Conservation (phyloP, 2,329 filamentous ascomycete genomes). For the Penicillium decumbens region DNA sequence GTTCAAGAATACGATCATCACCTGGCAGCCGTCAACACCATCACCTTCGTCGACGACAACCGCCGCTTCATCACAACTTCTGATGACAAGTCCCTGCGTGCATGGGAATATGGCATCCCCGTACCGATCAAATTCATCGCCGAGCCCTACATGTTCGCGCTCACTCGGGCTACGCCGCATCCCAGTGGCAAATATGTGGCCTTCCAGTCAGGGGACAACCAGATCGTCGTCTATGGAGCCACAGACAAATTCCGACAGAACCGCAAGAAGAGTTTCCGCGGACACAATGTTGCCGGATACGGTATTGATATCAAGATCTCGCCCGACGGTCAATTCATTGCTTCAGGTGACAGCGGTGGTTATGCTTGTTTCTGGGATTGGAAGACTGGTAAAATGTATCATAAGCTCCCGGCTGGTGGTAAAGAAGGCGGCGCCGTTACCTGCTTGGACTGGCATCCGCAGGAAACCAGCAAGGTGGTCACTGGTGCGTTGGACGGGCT, state of each 20-base stretch:
- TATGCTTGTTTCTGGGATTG: constrained; percentile 98
- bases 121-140: constrained; percentile 98
- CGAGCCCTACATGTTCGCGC: constrained; percentile 95
- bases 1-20: constrained; percentile 99
- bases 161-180: constrained; percentile 79
- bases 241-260: constrained; percentile 97
- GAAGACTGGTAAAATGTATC: constrained; percentile 99
- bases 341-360: constrained; percentile 79
- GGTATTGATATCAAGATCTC: constrained; percentile 84
- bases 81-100: constrained; percentile 91
- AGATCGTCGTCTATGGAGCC: constrained; percentile 90
- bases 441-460: constrained; percentile 93
- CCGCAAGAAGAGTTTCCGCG: constrained; percentile 91
- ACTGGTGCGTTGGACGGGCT: constrained; percentile 85
- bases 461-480: constrained; percentile 90
- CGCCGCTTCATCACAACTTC: constrained; percentile 96
- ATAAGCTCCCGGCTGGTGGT: constrained; percentile 74
- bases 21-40: constrained; percentile 93
- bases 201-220: constrained; percentile 90
- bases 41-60: constrained; percentile 91
- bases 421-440: constrained; percentile 72
- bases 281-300: constrained; percentile 93
- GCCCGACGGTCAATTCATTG: constrained; percentile 87
- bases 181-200: constrained; percentile 91
- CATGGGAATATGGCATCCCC: constrained; percentile 98